phyloP scores from a whole-genome alignment of 2,329 filamentous ascomycete genomes.

The Colletotrichum sublineola region DNA sequence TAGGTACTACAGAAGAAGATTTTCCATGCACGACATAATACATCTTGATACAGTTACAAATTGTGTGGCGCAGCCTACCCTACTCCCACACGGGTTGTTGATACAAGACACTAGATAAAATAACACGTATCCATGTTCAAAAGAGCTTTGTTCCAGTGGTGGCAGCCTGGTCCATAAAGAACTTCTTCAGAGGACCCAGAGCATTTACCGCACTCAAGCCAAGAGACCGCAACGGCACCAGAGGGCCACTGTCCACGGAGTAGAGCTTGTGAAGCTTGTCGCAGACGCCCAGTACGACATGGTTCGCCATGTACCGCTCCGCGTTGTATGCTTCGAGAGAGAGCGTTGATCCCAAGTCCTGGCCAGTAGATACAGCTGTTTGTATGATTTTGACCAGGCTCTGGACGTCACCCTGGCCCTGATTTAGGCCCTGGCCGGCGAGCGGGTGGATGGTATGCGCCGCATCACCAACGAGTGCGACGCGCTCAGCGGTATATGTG shows the following conservation, averaged over 20 bases:
- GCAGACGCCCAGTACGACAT: slow-evolving; percentile 80
- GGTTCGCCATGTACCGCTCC: slow-evolving; percentile 87
- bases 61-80: not conserved
- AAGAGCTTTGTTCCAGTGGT: slow-evolving; percentile 65
- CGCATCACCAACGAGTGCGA: slow-evolving; percentile 93
- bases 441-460: slow-evolving; percentile 96
- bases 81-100: not conserved
- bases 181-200: slow-evolving; percentile 81
- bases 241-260: slow-evolving; percentile 80
- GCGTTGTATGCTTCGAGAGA: slow-evolving; percentile 85
- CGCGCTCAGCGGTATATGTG: slow-evolving; percentile 89
- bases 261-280: slow-evolving; percentile 96
- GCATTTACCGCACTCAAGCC: slow-evolving; percentile 83
- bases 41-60: slow-evolving; percentile 8
- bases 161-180: slow-evolving; percentile 83
- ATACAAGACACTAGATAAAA: slow-evolving; percentile 26
- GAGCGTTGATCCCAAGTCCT: slow-evolving; percentile 85
- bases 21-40: not conserved
- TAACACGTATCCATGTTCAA: slow-evolving; percentile 41
- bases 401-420: slow-evolving; percentile 90
- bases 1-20: not conserved
- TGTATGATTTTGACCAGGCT: slow-evolving; percentile 81
- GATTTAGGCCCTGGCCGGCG: slow-evolving; percentile 93
- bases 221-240: slow-evolving; percentile 83
- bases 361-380: slow-evolving; percentile 83